A percentile compares a stretch with the other conserved stretches of the same genome.
phyloP scores from a whole-genome alignment of 257 asterid species.

The Solanum lycopersicoides region DNA sequence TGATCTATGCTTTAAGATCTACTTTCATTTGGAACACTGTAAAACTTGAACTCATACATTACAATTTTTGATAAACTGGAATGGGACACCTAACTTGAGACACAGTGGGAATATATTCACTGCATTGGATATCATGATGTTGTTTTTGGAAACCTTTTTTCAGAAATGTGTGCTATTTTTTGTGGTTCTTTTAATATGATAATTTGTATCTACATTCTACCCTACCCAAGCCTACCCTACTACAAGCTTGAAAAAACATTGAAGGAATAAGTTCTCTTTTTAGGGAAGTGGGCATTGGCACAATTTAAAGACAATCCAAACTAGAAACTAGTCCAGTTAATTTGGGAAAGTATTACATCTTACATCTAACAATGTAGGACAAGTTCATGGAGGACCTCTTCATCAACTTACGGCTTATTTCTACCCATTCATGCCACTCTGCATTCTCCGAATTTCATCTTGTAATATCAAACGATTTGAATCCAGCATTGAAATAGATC shows the following conservation, averaged over 20 bases:
- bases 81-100: background rate
- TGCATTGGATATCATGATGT: background rate
- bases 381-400: too few species aligned
- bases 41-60: background rate
- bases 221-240: background rate
- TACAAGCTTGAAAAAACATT: background rate
- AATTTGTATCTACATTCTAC: background rate
- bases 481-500: too few species aligned
- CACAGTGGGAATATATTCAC: background rate
- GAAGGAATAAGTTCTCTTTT: too few species aligned
- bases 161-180: background rate
- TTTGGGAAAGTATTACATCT: too few species aligned
- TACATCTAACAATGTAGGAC: too few species aligned
- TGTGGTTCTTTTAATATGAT: background rate
- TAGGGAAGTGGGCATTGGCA: too few species aligned
- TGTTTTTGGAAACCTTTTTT: background rate
- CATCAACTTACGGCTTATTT: too few species aligned
- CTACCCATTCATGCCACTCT: too few species aligned
- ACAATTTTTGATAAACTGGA: background rate
- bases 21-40: background rate
- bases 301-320: too few species aligned
- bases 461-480: too few species aligned
- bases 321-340: too few species aligned
- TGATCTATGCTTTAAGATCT: background rate
- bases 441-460: too few species aligned